Evolutionary conservation across 2,329 filamentous ascomycete species (phyloP).

Genomic region (Beauveria medogensis): DNA sequence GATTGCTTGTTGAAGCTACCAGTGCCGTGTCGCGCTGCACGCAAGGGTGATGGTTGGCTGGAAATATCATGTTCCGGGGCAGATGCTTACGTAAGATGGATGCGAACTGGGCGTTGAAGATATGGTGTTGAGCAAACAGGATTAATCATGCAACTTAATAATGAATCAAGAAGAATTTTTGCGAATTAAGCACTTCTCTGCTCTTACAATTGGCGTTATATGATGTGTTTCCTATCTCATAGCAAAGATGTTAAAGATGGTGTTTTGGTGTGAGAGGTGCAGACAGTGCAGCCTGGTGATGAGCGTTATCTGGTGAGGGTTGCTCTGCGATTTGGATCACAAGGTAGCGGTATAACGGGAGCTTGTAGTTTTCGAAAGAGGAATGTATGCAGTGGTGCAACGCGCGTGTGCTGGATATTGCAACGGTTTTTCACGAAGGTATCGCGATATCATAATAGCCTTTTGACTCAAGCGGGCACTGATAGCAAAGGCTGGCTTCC

Average conservation of each 20-base stretch:
- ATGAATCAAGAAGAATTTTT: too few relatives aligned
- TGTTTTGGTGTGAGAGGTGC: too few relatives aligned
- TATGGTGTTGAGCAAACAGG: too few relatives aligned
- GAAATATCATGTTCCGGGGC: conserved; percentile 13
- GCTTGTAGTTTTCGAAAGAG: background rate
- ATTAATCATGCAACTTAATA: too few relatives aligned
- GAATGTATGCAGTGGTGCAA: background rate
- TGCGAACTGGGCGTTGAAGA: background rate
- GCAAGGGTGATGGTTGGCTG: conserved; percentile 7
- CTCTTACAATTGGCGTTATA: too few relatives aligned
- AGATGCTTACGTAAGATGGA: conserved; percentile 9
- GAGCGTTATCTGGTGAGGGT: background rate
- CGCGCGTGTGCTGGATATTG: background rate
- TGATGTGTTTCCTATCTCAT: too few relatives aligned
- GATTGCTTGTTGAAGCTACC: background rate
- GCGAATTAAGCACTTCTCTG: too few relatives aligned
- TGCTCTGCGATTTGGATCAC: background rate
- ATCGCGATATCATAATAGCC: background rate
- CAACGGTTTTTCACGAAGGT: background rate
- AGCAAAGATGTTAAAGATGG: too few relatives aligned
- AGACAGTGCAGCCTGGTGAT: too few relatives aligned
- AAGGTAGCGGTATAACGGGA: too few relatives aligned
- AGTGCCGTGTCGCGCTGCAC: conserved; percentile 10
- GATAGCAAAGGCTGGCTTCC: background rate
- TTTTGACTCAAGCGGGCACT: background rate